phyloP scores from a whole-genome alignment of 768 basidiomycete species.

The Tricholoma furcatifolium region DNA sequence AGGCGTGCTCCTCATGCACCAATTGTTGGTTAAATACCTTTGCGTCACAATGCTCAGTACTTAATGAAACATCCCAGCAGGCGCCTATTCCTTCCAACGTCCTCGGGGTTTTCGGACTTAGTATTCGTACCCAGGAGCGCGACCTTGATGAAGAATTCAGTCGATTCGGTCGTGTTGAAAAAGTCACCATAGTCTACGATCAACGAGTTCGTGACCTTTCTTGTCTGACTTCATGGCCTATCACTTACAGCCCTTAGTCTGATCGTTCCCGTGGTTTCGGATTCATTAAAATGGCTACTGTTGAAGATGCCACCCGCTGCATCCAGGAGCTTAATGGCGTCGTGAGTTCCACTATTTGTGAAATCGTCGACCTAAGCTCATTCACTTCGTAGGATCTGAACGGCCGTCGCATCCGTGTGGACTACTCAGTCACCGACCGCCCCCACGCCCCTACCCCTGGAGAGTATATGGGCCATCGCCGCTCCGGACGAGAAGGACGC shows the following conservation, averaged over 20 bases:
- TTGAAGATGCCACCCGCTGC: constrained; percentile 87
- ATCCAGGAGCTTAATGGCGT: constrained; percentile 91
- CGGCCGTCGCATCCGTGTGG: constrained; percentile 93
- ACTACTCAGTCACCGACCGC: constrained; percentile 91
- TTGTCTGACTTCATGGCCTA: neutral
- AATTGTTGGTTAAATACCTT: constrained; percentile 49
- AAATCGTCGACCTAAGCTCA: neutral
- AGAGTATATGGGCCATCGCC: constrained; percentile 94
- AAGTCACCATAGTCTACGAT: constrained; percentile 96
- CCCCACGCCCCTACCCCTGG: constrained; percentile 97
- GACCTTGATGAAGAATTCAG: constrained; percentile 95
- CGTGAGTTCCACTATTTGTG: constrained; percentile 46
- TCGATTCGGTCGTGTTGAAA: constrained; percentile 86
- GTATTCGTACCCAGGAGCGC: constrained; percentile 90
- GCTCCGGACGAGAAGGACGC: constrained; percentile 42
- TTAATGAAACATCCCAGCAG: constrained; percentile 54
- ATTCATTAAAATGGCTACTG: constrained; percentile 89
- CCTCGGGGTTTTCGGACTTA: constrained; percentile 97
- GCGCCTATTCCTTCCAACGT: constrained; percentile 86
- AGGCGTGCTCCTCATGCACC: constrained; percentile 72
- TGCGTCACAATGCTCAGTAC: constrained; percentile 19
- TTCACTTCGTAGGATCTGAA: constrained; percentile 70
- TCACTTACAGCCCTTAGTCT: constrained; percentile 48
- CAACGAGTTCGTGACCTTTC: constrained; percentile 69
- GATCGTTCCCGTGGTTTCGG: constrained; percentile 98